These are phyloP conservation scores for Artemisia tridentata DNA, from an alignment of 129 eudicot genomes.

Conservation along the genomic window DNA sequence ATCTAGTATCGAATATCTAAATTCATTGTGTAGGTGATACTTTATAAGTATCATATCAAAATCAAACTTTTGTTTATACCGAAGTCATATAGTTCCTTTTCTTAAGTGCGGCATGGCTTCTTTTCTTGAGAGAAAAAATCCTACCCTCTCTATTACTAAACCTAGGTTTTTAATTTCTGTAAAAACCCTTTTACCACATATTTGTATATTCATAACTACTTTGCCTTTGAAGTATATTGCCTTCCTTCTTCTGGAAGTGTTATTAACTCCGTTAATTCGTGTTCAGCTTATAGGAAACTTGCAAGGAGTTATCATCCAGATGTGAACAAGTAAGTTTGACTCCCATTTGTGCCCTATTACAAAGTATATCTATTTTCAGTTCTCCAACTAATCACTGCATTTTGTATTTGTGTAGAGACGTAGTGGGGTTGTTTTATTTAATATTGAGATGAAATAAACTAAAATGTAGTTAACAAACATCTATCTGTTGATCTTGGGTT, in stretches of 20 bases:
- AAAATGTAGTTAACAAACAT: background rate
- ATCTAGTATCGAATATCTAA: background rate
- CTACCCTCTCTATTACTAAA: too few species aligned
- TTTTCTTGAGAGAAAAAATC: too few species aligned
- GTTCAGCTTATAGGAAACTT: conserved; percentile 92
- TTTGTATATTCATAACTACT: too few species aligned
- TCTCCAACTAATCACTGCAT: conserved; percentile 6
- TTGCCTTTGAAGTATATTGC: too few species aligned
- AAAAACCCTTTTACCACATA: too few species aligned
- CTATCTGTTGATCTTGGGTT: too few species aligned
- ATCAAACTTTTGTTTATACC: too few species aligned
- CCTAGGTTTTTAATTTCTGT: too few species aligned
- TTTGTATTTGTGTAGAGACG: background rate
- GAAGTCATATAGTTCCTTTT: too few species aligned
- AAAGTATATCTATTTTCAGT: background rate
- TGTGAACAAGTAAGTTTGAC: conserved; percentile 81
- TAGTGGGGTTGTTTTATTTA: background rate
- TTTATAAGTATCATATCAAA: background rate
- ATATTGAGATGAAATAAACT: background rate
- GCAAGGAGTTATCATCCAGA: conserved; percentile 98
- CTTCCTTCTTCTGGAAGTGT: too few species aligned
- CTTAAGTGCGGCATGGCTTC: too few species aligned
- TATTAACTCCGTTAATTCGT: conserved; percentile 8
- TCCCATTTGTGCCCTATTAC: conserved; percentile 7
- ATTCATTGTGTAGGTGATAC: background rate